These are phyloP conservation scores for Verticillium isaacii DNA, from an alignment of 2,329 filamentous ascomycete genomes.

Conservation along the genomic window DNA sequence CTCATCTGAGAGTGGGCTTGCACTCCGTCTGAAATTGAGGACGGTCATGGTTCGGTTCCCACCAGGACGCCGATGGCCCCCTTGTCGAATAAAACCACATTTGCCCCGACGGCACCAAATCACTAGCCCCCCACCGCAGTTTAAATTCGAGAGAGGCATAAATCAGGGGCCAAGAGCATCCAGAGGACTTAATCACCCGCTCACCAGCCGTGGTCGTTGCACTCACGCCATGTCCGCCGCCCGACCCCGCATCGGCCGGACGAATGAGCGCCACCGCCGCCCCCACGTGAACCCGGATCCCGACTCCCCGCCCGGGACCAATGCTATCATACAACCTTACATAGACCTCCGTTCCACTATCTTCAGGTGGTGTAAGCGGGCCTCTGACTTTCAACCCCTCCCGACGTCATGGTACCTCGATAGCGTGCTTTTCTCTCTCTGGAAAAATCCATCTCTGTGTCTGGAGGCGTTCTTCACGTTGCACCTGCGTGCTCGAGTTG, in stretches of 20 bases:
- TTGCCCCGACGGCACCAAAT: too few species aligned
- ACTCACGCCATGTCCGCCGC: not conserved
- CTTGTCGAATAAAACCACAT: too few species aligned
- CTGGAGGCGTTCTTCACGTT: not conserved
- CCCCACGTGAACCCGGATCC: not conserved
- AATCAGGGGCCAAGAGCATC: not conserved
- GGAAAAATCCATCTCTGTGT: not conserved
- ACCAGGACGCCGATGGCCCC: too few species aligned
- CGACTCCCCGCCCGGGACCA: not conserved
- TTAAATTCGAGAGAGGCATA: too few species aligned
- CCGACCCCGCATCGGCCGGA: not conserved
- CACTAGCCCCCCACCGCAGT: too few species aligned
- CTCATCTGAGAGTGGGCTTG: too few species aligned
- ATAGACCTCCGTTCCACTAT: not conserved
- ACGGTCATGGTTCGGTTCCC: too few species aligned
- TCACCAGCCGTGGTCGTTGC: not conserved
- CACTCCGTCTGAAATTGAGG: too few species aligned
- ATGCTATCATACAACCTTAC: not conserved
- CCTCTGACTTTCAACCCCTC: not conserved
- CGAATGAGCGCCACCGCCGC: not conserved
- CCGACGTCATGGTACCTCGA: not conserved
- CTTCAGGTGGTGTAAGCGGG: not conserved
- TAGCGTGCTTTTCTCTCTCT: not conserved
- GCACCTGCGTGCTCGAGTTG: not conserved
- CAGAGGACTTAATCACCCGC: not conserved